Evolutionary conservation across 495 filamentous ascomycete species (phyloP).

Genomic region (Neurospora tetraspora): DNA sequence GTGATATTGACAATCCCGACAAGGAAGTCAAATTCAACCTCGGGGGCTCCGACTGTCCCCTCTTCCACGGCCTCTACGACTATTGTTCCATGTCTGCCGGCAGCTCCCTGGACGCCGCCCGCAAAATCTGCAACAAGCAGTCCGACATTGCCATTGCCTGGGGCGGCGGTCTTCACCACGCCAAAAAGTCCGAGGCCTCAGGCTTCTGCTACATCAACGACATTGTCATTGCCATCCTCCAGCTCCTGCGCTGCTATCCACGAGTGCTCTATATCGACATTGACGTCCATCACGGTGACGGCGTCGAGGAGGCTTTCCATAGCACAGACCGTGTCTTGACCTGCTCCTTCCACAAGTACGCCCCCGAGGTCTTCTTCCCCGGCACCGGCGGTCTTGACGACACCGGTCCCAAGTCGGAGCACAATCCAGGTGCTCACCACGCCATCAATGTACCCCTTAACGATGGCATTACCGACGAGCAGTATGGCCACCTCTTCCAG

Average conservation of each 20-base stretch:
- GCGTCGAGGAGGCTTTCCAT: conserved; percentile 96
- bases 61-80: conserved; percentile 91
- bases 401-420: conserved; percentile 73
- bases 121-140: conserved; percentile 75
- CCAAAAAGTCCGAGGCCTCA: conserved; percentile 92
- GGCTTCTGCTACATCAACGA: conserved; percentile 99
- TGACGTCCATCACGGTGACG: conserved; percentile 96
- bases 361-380: conserved; percentile 80
- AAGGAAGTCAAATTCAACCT: conserved; percentile 63
- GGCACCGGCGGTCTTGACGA: conserved; percentile 90
- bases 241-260: conserved; percentile 87
- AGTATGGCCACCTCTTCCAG: conserved; percentile 79
- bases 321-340: conserved; percentile 98
- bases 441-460: conserved; percentile 92
- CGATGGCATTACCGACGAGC: conserved; percentile 90
- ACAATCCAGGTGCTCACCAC: conserved; percentile 86
- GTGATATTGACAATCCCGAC: conserved; percentile 38
- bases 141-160: conserved; percentile 95
- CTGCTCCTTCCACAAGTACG: conserved; percentile 95
- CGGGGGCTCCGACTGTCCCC: conserved; percentile 82
- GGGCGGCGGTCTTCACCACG: conserved; percentile 95
- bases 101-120: conserved; percentile 80
- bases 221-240: conserved; percentile 92
- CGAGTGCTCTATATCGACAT: conserved; percentile 97
- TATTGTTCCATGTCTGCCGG: conserved; percentile 93